These are phyloP conservation scores for Colletotrichum scovillei DNA, from an alignment of 2,329 filamentous ascomycete genomes.

Conservation along the genomic window DNA sequence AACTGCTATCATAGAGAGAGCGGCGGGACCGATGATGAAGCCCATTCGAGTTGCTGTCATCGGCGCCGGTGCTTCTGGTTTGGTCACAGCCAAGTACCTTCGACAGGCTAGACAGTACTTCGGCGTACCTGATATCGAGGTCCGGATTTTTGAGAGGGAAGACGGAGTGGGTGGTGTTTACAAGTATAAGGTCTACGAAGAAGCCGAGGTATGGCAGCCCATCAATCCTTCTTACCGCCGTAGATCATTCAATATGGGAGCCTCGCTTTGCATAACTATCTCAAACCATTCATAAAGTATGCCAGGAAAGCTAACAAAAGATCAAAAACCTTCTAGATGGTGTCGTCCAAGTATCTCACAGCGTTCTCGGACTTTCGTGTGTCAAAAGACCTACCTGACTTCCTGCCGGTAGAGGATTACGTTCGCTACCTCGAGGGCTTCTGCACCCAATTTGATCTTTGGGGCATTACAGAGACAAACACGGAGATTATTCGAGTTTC, in stretches of 20 bases:
- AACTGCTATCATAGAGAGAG: background rate
- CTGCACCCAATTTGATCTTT: conserved; percentile 50
- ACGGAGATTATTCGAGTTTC: conserved; percentile 45
- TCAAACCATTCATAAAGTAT: no score
- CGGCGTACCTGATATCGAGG: conserved; percentile 51
- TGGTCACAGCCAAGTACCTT: conserved; percentile 55
- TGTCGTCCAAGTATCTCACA: conserved; percentile 62
- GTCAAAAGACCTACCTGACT: conserved; percentile 54
- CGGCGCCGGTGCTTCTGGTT: conserved; percentile 56
- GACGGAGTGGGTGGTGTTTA: conserved; percentile 59
- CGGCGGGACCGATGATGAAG: background rate
- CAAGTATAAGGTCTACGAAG: conserved; percentile 58
- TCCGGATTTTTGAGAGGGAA: conserved; percentile 56
- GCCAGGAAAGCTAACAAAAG: background rate
- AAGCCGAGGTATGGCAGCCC: conserved; percentile 51
- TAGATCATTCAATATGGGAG: background rate
- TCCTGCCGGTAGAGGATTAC: conserved; percentile 53
- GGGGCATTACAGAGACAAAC: conserved; percentile 48
- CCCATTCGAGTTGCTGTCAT: conserved; percentile 54
- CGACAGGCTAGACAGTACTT: conserved; percentile 51
- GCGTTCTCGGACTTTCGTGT: conserved; percentile 62
- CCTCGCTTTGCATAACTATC: no score
- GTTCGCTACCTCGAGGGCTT: conserved; percentile 57
- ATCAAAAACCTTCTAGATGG: conserved; percentile 45
- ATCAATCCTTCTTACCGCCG: background rate